Evolutionary conservation across 2,329 filamentous ascomycete species (phyloP), one percentile per base, ranked within the genome.

Genomic region (Hypoxylon sp.): DNA sequence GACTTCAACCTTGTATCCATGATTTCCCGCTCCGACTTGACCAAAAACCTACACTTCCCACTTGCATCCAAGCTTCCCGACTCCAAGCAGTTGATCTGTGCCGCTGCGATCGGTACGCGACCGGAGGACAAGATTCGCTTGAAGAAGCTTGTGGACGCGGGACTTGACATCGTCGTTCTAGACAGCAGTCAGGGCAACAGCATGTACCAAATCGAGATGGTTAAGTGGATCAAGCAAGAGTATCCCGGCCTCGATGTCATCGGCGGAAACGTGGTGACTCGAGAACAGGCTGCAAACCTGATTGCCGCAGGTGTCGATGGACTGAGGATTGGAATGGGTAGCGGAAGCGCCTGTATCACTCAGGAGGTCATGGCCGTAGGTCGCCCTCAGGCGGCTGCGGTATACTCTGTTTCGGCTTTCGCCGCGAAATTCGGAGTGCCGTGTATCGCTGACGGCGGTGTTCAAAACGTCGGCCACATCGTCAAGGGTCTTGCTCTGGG

Each of bases 351-450:
- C 78, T 99, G 96, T 83, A 99, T 99, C 76, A 99, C 96, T 63
- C 96, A 99, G 84, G 96, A 99, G 84, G 97, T 99, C 79, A 99
- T 99, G 96, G 96, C 96, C 74, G 95, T 99, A 54, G 96, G 97
- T 67, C 92, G 96, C 77, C 96, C 96, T 64, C 96, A 99, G 84
- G 96, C 97, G 46, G 93, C 94, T 29, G 91, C 96, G 47, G 95
- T 99, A 67, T 94, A 92, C 86, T 93, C 91, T 74, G 96, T 99
- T 76, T 91, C 93, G 77, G 86, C 89, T 59, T 99, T 99, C 77
- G 95, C 96, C 58, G 92, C 92, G 64, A 91, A 90, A 74, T 99
- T 99, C 77, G 96, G 97, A 70, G 94, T 99, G 74, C 96, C 96
- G 64, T 98, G 95, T 84, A 98, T 99, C 79, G 96, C 96, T 67